A percentile compares a stretch with the other conserved stretches of the same genome.
Evolutionary conservation across 257 asterid genomes (phyloP).

Genomic region (Capsicum baccatum): DNA sequence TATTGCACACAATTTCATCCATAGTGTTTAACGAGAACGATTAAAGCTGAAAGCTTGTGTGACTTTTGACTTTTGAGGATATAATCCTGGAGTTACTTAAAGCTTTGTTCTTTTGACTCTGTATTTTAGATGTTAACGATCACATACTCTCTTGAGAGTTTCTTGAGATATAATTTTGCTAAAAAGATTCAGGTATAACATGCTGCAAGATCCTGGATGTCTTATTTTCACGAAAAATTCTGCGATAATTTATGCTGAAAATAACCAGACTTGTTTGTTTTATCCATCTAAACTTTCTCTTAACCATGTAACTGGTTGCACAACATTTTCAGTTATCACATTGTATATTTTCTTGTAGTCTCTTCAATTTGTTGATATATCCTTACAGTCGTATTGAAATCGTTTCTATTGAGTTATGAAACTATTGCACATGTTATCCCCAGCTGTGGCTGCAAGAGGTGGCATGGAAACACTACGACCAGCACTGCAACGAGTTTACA

Average conservation of each 20-base stretch:
- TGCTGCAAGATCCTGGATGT: background rate
- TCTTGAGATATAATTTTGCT: background rate
- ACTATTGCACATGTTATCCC: background rate
- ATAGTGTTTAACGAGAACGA: no score
- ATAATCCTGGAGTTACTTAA: background rate
- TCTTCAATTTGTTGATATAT: background rate
- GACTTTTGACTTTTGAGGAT: background rate
- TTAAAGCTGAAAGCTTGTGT: slow-evolving; percentile 13
- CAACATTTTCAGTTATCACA: background rate
- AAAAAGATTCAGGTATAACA: background rate
- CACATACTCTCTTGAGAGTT: background rate
- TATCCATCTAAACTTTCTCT: background rate
- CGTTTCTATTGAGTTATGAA: background rate
- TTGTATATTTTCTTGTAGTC: background rate
- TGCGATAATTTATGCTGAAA: background rate
- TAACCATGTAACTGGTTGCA: background rate
- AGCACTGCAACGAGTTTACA: slow-evolving; percentile 85
- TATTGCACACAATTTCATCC: background rate
- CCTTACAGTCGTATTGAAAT: background rate
- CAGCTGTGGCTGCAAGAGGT: slow-evolving; percentile 92
- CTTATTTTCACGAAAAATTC: background rate
- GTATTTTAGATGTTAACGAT: background rate
- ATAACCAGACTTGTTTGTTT: background rate
- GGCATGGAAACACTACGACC: slow-evolving; percentile 92
- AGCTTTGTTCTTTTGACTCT: background rate